Conservation (phyloP, 202 grass and related monocot species). For the Setaria viridis region DNA sequence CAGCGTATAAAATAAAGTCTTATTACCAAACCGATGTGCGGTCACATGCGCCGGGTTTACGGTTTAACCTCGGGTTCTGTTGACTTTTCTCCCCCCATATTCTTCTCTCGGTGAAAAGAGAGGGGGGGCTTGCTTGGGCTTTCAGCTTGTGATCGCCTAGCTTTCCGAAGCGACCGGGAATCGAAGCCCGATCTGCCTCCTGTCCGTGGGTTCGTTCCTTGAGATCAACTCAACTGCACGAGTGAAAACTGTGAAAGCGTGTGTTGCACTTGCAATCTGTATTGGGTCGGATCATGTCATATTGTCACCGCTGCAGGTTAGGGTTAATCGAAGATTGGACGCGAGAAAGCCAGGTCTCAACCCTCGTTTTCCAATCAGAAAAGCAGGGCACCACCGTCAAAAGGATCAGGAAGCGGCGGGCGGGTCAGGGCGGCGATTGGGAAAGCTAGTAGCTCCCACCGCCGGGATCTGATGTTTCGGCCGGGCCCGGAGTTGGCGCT, state of each 20-base stretch:
- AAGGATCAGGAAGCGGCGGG: neutral
- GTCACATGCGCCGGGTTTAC: neutral
- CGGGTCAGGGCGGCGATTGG: neutral
- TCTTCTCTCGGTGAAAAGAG: neutral
- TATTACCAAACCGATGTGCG: no score
- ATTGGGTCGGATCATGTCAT: neutral
- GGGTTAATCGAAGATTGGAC: neutral
- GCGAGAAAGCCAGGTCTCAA: neutral
- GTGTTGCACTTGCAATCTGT: neutral
- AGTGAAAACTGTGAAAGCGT: no score
- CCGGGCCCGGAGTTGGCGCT: neutral
- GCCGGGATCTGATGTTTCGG: neutral
- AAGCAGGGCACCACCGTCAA: neutral
- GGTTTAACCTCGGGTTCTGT: neutral
- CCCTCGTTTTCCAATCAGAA: neutral
- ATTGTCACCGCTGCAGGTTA: neutral
- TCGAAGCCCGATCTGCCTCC: constrained; percentile 8
- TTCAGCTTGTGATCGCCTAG: constrained; percentile 12
- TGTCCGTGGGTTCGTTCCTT: constrained; percentile 22
- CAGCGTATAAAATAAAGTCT: neutral
- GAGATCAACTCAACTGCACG: constrained; percentile 33
- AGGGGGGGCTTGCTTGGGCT: constrained; percentile 19
- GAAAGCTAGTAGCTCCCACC: neutral
- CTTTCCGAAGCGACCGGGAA: constrained; percentile 31
- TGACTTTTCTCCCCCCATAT: neutral